Percentiles rank a stretch among this genome's conserved stretches.
These are phyloP conservation scores for Thinopyrum elongatum DNA, from an alignment of 176 grass and related monocot species.

Conservation along the genomic window DNA sequence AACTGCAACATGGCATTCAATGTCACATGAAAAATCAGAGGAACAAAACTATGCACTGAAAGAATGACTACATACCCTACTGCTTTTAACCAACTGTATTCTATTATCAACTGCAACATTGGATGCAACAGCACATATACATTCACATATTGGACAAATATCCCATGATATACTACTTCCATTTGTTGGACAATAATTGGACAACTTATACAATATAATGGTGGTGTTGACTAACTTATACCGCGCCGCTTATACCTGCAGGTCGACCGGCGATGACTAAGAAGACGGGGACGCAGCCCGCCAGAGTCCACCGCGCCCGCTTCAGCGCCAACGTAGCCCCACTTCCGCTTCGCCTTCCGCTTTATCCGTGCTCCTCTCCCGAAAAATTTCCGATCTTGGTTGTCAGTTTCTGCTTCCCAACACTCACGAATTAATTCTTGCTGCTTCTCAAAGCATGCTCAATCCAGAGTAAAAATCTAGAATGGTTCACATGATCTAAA, in stretches of 20 bases:
- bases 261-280: neutral
- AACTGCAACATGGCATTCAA: neutral
- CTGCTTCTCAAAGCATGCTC: neutral
- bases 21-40: neutral
- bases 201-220: neutral
- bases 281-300: neutral
- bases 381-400: neutral
- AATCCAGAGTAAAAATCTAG: neutral
- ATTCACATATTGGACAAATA: neutral
- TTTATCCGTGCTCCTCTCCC: neutral
- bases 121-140: neutral
- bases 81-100: neutral
- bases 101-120: constrained; percentile 4
- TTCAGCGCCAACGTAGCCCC: neutral
- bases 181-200: neutral
- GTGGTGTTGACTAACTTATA: no score
- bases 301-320: neutral
- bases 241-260: neutral
- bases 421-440: neutral
- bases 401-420: constrained; percentile 4
- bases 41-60: neutral
- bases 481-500: neutral
- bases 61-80: neutral
- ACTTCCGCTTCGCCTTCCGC: neutral
- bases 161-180: neutral